Evolutionary conservation across 1,139 yeast species (phyloP), one percentile per base, ranked within the genome.

Genomic region (Scheffersomyces illinoinensis): DNA sequence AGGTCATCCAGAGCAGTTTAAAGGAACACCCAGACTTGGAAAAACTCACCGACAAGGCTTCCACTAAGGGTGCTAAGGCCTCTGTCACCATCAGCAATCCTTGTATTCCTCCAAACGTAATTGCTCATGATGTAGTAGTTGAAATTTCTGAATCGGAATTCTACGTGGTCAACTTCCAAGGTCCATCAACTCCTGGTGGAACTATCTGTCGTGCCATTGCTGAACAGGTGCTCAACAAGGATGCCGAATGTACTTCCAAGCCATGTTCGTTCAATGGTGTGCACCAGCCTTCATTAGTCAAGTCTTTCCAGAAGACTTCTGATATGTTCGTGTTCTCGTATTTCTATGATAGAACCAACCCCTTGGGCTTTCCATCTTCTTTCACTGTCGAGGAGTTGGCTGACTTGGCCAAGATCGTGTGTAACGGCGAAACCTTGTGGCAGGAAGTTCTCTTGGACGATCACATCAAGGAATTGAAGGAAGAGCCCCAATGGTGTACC

Each of bases 191-290:
- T 73, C 60, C 82, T 53, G 60, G 72, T 39, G 77, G 87, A n/a
- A 77, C 87, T 54, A 97, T 91, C 74, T 95, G 99, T 77, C 86
- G 98, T 65, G 83, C 81, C 70, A 74, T 95, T 56, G 93, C 98
- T 5, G 98, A 95, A 72, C 74, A 83, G 60, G 86, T 92, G 47
- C 83, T 95, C 72, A 90, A 91, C 75, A 93, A 93, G 77, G 97
- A 93, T 50, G 82, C 85, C 17, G 86, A 82, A 62, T 95, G 99
- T 80, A 72, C 78, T 1, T 71, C 81, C 52, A 85, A 86, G 61
- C 97, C 99, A 56, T 95, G 99, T 76, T 91, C 98, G 1, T 95
- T 95, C 83, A 92, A 93, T 70, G 99, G 99, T 68, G 89, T 93
- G 57, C 96, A 95, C 73, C 99, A 95, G 78, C 99, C 99, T 6